Base-by-base conservation (phyloP, 441 rosid genomes). In the Adansonia rubrostipa region DNA sequence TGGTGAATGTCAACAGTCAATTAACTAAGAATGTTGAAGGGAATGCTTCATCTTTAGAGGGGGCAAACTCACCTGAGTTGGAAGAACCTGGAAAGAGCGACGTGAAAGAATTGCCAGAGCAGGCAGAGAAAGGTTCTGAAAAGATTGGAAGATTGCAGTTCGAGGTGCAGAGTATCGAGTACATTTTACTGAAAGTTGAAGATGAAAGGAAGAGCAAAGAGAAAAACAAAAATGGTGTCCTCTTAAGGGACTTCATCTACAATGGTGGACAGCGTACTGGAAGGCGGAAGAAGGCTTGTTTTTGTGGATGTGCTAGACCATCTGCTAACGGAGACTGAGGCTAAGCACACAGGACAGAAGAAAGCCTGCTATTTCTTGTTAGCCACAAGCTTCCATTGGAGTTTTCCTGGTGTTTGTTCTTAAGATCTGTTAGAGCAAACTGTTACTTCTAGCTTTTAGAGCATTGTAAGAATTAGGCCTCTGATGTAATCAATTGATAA, bases 91-190 rank as follows among this genome's bases (percentile, higher is more conserved):
- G 86, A 83, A 80, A 73, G 51, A 79, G 81, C 56, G 66, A 79
- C 75, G 81, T 83, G 71, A 91, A 84, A 50, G 87, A 84, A 64
- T 85, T 89, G 76, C 85, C 83, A 5, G 98, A 94, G 71, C 86
- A 81, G 80, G 91, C 97, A 10, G 77, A 44, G 78, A 84, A 81
- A 75, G 89, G 85, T 81, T 92, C 93, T 0, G 97, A 94, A 86
- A 92, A 88, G 92, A 91, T 96, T 0, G 94, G 92, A 62, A 78
- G 86, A 76, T 68, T 94, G 87, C 92, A 88, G 82, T 88, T 88
- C 36, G 96, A 94, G 80, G 87, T 96, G 84, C 96, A 94, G 85
- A 88, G 85, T 86, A 85, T 94, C 33, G 91, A 89, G 53, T 81
- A 83, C 77, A 33, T 83, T 19, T 75, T 96, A 79, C 83, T 92